phyloP scores from a whole-genome alignment of 2,329 filamentous ascomycete genomes.

The Pseudovirgaria hyperparasitica region DNA sequence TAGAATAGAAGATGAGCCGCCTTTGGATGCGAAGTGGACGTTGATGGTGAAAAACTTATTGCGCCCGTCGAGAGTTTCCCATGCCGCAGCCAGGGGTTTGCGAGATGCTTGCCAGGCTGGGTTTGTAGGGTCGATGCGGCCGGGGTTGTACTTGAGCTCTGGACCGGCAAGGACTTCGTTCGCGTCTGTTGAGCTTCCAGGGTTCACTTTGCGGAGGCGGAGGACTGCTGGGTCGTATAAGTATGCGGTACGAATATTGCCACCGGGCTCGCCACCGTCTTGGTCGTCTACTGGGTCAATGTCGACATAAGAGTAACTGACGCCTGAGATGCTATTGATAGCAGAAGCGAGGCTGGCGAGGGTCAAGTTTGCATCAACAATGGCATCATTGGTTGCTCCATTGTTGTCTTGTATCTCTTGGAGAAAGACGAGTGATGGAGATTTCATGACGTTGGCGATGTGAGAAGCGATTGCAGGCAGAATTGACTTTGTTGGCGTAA shows the following conservation, averaged over 20 bases:
- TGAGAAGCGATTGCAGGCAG: slow-evolving; percentile 48
- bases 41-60: slow-evolving; percentile 58
- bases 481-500: slow-evolving; percentile 43
- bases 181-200: slow-evolving; percentile 40
- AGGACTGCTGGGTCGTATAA: slow-evolving; percentile 51
- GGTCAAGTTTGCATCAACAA: slow-evolving; percentile 45
- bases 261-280: slow-evolving; percentile 55
- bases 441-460: slow-evolving; percentile 50
- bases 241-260: slow-evolving; percentile 60
- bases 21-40: slow-evolving; percentile 56
- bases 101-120: slow-evolving; percentile 47
- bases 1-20: slow-evolving; percentile 48
- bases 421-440: slow-evolving; percentile 53
- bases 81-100: slow-evolving; percentile 55
- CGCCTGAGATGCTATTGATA: slow-evolving; percentile 37
- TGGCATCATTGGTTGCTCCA: slow-evolving; percentile 47
- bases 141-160: slow-evolving; percentile 54
- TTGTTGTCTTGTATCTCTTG: slow-evolving; percentile 61
- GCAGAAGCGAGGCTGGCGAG: slow-evolving; percentile 42
- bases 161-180: slow-evolving; percentile 46
- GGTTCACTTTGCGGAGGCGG: slow-evolving; percentile 45
- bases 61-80: slow-evolving; percentile 44
- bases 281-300: slow-evolving; percentile 46
- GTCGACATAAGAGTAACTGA: slow-evolving; percentile 45
- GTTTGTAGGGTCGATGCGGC: slow-evolving; percentile 51